A percentile compares a stretch with the other conserved stretches of the same genome.
Evolutionary conservation across 768 basidiomycete genomes (phyloP).

Genomic region (Gloeophyllum trabeum): DNA sequence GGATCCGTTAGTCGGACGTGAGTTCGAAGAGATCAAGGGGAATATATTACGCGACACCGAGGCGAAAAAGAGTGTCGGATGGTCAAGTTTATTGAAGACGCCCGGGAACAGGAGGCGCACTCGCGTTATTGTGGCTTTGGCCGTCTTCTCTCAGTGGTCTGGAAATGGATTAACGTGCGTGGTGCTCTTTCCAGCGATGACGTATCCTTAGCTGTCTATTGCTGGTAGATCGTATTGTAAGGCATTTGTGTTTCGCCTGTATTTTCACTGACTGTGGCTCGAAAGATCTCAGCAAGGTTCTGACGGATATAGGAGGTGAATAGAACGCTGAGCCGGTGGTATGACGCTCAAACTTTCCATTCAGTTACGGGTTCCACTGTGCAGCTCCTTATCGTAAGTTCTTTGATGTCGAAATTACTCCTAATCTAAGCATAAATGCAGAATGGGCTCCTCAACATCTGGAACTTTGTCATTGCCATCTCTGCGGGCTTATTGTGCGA

Average conservation of each 20-base stretch:
- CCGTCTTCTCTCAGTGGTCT: conserved; percentile 51
- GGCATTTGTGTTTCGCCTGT: not conserved
- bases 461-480: conserved; percentile 43
- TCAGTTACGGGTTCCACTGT: conserved; percentile 1
- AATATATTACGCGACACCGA: conserved; percentile 23
- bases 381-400: conserved; percentile 7
- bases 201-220: not conserved
- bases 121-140: conserved; percentile 45
- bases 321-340: conserved; percentile 12
- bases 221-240: not conserved
- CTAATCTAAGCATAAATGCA: conserved; percentile 17
- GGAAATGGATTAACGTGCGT: conserved; percentile 35
- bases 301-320: conserved; percentile 18
- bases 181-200: not conserved
- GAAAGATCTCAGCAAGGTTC: conserved; percentile 10
- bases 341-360: not conserved
- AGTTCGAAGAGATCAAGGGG: conserved; percentile 55
- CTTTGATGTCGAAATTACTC: conserved; percentile 17
- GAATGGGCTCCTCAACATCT: conserved; percentile 46
- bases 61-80: conserved; percentile 16
- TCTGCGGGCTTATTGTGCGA: conserved; percentile 37
- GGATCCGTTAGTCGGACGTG: conserved; percentile 48
- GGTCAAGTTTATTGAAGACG: conserved; percentile 26
- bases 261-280: not conserved
- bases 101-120: conserved; percentile 43